phyloP scores from a whole-genome alignment of 2,329 filamentous ascomycete species.

The Alternaria alternata region DNA sequence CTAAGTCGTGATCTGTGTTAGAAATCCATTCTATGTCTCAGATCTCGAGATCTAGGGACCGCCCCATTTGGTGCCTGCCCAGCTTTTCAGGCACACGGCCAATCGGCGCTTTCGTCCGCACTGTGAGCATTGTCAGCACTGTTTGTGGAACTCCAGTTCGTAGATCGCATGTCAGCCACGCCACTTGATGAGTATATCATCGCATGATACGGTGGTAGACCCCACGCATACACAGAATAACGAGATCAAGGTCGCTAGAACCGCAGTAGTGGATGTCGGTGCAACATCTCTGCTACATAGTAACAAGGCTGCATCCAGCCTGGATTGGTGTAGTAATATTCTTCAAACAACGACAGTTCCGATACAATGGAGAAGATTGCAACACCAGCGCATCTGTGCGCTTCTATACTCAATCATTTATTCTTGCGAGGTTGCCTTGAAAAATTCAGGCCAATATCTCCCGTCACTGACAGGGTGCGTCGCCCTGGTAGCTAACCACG shows the following conservation, averaged over 20 bases:
- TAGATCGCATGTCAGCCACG: slow-evolving; percentile 13
- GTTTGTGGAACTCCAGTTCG: not conserved
- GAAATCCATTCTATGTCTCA: slow-evolving; percentile 9
- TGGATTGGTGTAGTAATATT: not conserved
- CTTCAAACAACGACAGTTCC: not conserved
- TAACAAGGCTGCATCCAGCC: not conserved
- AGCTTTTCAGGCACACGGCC: slow-evolving; percentile 20
- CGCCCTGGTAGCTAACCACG: not conserved
- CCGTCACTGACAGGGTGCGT: slow-evolving; percentile 12
- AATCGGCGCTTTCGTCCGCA: slow-evolving; percentile 17
- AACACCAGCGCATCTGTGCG: not conserved
- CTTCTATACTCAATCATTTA: not conserved
- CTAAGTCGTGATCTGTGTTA: not conserved
- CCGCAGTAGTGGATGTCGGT: not conserved
- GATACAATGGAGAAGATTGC: not conserved
- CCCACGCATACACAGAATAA: not conserved
- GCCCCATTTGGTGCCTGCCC: not conserved
- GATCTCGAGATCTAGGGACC: not conserved
- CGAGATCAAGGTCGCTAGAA: not conserved
- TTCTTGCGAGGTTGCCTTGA: not conserved
- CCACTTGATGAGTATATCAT: not conserved
- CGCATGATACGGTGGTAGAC: not conserved
- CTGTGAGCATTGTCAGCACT: not conserved
- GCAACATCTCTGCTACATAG: not conserved
- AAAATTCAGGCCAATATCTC: slow-evolving; percentile 16